Evolutionary conservation across 1,284 basidiomycete species (phyloP).

Genomic region (Fomitopsis schrenkii): DNA sequence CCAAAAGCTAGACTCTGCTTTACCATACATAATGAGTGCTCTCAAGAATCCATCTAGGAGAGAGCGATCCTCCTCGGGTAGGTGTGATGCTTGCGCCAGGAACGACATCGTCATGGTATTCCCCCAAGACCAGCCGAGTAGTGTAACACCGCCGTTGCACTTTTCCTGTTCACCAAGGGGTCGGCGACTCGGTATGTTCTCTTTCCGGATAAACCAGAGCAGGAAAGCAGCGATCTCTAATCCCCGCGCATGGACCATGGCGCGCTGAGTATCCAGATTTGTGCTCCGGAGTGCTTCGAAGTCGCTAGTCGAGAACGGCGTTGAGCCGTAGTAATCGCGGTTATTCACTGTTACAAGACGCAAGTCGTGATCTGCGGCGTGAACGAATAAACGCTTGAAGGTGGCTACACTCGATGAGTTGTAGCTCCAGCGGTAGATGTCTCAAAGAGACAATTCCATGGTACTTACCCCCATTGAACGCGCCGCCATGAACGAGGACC

Average conservation of each 20-base stretch:
- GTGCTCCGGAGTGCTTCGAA: not conserved
- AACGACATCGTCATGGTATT: constrained; percentile 6
- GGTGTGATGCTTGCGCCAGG: constrained; percentile 4
- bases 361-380: not conserved
- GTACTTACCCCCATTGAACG: constrained; percentile 2
- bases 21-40: constrained; percentile 9
- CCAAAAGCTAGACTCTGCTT: not conserved
- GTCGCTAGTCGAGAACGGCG: not conserved
- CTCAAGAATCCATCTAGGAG: constrained; percentile 4
- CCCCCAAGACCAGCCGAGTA: constrained; percentile 11
- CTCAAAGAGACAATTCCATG: not conserved
- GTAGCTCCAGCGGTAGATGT: not conserved
- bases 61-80: not conserved
- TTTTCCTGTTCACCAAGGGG: not conserved
- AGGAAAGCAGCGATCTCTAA: constrained; percentile 6
- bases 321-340: constrained; percentile 9
- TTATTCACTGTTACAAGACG: constrained; percentile 7
- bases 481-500: constrained; percentile 1
- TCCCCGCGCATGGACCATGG: not conserved
- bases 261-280: not conserved
- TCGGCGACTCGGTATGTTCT: constrained; percentile 2
- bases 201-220: constrained; percentile 3
- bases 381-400: not conserved
- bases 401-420: not conserved
- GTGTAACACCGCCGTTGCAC: constrained; percentile 6